phyloP scores from a whole-genome alignment of 768 basidiomycete species.

The Lentinula edodes region DNA sequence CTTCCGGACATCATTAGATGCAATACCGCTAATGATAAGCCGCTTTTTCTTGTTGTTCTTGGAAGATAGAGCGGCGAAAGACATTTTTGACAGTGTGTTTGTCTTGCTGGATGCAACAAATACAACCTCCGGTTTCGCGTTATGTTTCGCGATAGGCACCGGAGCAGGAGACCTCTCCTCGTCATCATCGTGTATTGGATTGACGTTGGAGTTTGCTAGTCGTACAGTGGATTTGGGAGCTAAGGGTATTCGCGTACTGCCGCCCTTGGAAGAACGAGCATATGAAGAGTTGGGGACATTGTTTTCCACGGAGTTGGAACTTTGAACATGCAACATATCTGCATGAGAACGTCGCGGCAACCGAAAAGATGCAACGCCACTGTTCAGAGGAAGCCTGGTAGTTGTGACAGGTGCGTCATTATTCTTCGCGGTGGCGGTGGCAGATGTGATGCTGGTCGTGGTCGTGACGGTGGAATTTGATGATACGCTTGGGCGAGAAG shows the following conservation, averaged over 20 bases:
- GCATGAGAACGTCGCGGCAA: slow-evolving; percentile 26
- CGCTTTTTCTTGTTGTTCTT: slow-evolving; percentile 54
- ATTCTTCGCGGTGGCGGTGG: slow-evolving; percentile 41
- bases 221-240: slow-evolving; percentile 22
- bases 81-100: slow-evolving; percentile 26
- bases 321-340: slow-evolving; percentile 25
- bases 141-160: neutral
- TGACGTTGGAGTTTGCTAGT: slow-evolving; percentile 15
- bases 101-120: slow-evolving; percentile 22
- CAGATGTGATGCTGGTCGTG: slow-evolving; percentile 47
- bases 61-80: slow-evolving; percentile 33
- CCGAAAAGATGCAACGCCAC: slow-evolving; percentile 31
- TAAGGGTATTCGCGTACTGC: slow-evolving; percentile 22
- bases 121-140: slow-evolving; percentile 26
- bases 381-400: slow-evolving; percentile 28
- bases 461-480: slow-evolving; percentile 41
- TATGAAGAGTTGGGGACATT: neutral
- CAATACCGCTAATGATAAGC: slow-evolving; percentile 67
- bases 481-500: slow-evolving; percentile 55
- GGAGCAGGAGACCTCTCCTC: slow-evolving; percentile 19
- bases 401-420: slow-evolving; percentile 35
- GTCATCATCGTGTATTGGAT: slow-evolving; percentile 17
- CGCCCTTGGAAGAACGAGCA: neutral
- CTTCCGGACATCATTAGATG: slow-evolving; percentile 50
- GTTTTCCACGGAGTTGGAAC: slow-evolving; percentile 6